phyloP scores from a whole-genome alignment of 2,329 filamentous ascomycete genomes.

The Lasiodiplodia gonubiensis region DNA sequence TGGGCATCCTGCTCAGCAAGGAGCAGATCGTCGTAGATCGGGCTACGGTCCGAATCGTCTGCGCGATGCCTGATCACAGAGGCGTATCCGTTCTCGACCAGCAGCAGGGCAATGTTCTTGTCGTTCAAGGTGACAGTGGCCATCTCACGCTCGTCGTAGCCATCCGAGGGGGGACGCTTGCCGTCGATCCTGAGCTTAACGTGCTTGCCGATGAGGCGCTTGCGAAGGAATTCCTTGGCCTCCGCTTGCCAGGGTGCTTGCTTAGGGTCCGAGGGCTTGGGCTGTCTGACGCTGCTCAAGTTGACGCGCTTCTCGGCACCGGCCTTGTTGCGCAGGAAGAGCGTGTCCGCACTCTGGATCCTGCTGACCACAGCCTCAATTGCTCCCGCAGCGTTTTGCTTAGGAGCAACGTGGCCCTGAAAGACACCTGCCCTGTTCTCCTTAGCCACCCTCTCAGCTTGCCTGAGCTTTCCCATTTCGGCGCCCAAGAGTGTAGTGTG shows the following conservation, averaged over 20 bases:
- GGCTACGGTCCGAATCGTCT: constrained; percentile 90
- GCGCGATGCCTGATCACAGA: constrained; percentile 94
- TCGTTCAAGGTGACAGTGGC: constrained; percentile 82
- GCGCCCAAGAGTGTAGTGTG: constrained; percentile 90
- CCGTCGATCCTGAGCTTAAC: constrained; percentile 89
- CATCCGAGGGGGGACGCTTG: constrained; percentile 85
- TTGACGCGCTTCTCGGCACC: constrained; percentile 88
- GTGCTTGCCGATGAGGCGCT: constrained; percentile 94
- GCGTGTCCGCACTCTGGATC: constrained; percentile 85
- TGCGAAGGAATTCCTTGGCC: constrained; percentile 94
- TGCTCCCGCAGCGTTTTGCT: constrained; percentile 65
- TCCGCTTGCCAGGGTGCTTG: constrained; percentile 90
- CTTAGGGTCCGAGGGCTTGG: constrained; percentile 84
- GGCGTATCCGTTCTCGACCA: constrained; percentile 92
- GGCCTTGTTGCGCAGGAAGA: constrained; percentile 83
- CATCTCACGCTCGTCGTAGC: constrained; percentile 93
- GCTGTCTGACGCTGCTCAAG: constrained; percentile 90
- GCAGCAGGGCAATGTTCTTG: constrained; percentile 81
- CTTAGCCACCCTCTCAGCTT: constrained; percentile 86
- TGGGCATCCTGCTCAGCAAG: constrained; percentile 81
- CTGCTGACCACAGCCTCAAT: constrained; percentile 84
- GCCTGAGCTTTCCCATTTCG: constrained; percentile 83
- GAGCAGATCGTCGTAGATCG: constrained; percentile 89
- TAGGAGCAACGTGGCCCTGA: constrained; percentile 75
- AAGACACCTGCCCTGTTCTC: constrained; percentile 78